Conservation (phyloP, 1,284 basidiomycete genomes). For the Cryptococcus jaspeensis region DNA sequence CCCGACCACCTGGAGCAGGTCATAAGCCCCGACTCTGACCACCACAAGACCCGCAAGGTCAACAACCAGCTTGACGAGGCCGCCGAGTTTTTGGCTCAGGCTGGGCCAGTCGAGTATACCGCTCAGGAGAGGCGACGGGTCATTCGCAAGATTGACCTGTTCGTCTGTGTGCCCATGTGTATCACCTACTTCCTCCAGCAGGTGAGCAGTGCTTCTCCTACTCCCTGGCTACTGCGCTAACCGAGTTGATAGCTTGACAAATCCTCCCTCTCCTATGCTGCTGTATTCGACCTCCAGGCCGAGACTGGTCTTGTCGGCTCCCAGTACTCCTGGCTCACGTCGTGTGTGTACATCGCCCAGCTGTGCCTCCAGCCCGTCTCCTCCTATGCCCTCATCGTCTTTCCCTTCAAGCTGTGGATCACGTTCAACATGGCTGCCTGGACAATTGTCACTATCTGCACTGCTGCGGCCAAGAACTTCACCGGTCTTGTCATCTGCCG, state of each 20-base stretch:
- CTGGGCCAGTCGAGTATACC: slow-evolving; percentile 30
- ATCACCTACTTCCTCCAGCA: slow-evolving; percentile 29
- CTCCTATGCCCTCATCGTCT: slow-evolving; percentile 33
- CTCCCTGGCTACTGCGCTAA: not conserved
- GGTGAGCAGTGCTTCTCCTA: not conserved
- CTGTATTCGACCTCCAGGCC: slow-evolving; percentile 34
- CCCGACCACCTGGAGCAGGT: slow-evolving; percentile 4
- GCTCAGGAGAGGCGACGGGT: slow-evolving; percentile 26
- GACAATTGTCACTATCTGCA: slow-evolving; percentile 26
- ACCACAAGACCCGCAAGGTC: slow-evolving; percentile 3
- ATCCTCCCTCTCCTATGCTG: slow-evolving; percentile 39
- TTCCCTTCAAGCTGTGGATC: slow-evolving; percentile 42
- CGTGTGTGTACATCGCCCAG: slow-evolving; percentile 37
- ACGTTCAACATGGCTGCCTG: slow-evolving; percentile 39
- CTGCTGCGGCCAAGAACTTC: slow-evolving; percentile 44
- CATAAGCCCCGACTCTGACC: slow-evolving; percentile 1
- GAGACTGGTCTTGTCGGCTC: slow-evolving; percentile 22
- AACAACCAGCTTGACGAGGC: slow-evolving; percentile 31
- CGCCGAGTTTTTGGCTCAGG: slow-evolving; percentile 23
- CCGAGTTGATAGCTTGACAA: slow-evolving; percentile 37
- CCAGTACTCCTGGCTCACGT: slow-evolving; percentile 33
- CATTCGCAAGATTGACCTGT: slow-evolving; percentile 28
- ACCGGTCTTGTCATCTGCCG: slow-evolving; percentile 41
- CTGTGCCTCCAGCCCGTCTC: slow-evolving; percentile 37
- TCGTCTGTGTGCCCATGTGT: slow-evolving; percentile 33